Evolutionary conservation across 495 filamentous ascomycete genomes (phyloP).

Genomic region (Xylaria telfairii): DNA sequence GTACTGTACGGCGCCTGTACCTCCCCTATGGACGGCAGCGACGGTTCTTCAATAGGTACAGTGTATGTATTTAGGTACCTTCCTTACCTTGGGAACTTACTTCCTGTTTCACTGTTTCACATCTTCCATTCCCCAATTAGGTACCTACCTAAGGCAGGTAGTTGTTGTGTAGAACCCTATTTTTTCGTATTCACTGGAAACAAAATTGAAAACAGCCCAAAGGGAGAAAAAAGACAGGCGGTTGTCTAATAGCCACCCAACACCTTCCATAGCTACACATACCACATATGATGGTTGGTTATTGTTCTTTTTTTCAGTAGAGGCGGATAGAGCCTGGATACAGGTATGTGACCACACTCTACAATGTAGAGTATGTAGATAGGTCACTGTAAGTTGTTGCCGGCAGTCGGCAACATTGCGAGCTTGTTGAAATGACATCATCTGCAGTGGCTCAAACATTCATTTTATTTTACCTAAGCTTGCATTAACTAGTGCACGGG

Average conservation of each 20-base stretch:
- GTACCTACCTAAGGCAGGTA: too few relatives aligned
- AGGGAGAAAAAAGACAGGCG: too few relatives aligned
- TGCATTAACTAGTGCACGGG: constrained; percentile 17
- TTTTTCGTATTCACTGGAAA: too few relatives aligned
- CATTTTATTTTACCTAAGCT: not conserved
- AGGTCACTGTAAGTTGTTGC: not conserved
- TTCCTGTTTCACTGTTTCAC: too few relatives aligned
- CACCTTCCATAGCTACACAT: too few relatives aligned
- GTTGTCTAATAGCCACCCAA: too few relatives aligned
- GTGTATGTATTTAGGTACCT: not conserved
- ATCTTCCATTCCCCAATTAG: not conserved
- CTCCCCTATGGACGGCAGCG: constrained; percentile 6
- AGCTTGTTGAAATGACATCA: constrained; percentile 21
- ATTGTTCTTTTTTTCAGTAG: not conserved
- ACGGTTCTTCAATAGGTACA: not conserved
- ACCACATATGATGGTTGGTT: not conserved
- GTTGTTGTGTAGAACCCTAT: too few relatives aligned
- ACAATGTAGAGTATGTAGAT: not conserved
- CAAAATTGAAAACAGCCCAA: too few relatives aligned
- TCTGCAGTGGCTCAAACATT: not conserved
- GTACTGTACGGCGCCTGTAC: not conserved
- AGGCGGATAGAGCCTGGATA: not conserved
- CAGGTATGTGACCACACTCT: not conserved
- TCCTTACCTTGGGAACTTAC: not conserved
- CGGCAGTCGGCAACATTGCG: constrained; percentile 4